Percentiles rank a stretch among this genome's conserved stretches.
These are phyloP conservation scores for Barnettozyma populi DNA, from an alignment of 805 yeast genomes.

Conservation along the genomic window DNA sequence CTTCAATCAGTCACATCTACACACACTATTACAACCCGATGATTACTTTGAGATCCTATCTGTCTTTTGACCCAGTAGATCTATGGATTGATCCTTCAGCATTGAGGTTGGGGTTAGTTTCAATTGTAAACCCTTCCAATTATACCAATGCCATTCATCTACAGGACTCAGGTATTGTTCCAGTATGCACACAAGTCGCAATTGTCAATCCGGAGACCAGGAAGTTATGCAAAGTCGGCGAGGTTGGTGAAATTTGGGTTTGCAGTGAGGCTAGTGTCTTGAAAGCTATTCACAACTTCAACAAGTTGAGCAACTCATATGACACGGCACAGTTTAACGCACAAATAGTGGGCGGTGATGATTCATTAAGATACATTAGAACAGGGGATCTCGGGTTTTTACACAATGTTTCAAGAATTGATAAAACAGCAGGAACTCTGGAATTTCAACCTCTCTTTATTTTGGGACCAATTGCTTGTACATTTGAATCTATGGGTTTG, in stretches of 20 bases:
- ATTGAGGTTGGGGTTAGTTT: conserved; percentile 81
- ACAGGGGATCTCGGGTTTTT: conserved; percentile 95
- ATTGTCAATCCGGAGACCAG: conserved; percentile 93
- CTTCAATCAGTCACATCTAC: conserved; percentile 72
- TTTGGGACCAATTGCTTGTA: conserved; percentile 76
- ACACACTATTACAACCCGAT: conserved; percentile 78
- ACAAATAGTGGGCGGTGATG: conserved; percentile 57
- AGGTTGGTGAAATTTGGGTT: conserved; percentile 96
- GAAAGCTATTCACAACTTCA: conserved; percentile 47
- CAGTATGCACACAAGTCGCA: conserved; percentile 89
- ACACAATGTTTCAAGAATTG: conserved; percentile 56
- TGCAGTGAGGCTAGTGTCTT: conserved; percentile 78
- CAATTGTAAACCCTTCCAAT: conserved; percentile 69
- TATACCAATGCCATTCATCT: conserved; percentile 65
- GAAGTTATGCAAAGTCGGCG: conserved; percentile 77
- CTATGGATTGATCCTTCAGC: conserved; percentile 84
- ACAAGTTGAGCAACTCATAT: conserved; percentile 26
- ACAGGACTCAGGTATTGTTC: conserved; percentile 95
- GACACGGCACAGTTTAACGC: conserved; percentile 50
- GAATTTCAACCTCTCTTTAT: conserved; percentile 76
- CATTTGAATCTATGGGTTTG: conserved; percentile 87
- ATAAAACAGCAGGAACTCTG: conserved; percentile 31
- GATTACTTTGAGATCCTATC: conserved; percentile 77
- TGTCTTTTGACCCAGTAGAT: conserved; percentile 84
- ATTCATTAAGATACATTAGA: conserved; percentile 61